Evolutionary conservation across 2,329 filamentous ascomycete species (phyloP).

Genomic region (Paracoccidioides lutzii): DNA sequence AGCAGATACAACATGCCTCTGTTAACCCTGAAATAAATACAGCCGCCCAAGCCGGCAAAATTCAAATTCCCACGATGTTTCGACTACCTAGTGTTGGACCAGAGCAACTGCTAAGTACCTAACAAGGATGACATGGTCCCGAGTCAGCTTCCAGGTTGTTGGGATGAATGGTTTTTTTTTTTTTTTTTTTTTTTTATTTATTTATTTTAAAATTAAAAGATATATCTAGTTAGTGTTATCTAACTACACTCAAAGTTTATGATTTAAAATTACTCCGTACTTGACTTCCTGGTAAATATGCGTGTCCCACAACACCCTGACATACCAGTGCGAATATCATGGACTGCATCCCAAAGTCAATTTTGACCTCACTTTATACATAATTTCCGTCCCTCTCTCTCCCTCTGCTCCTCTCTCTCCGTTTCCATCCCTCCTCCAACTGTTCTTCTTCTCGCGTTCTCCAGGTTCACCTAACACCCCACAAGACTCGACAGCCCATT

Average conservation of each 20-base stretch:
- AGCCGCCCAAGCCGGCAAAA: slow-evolving; percentile 2
- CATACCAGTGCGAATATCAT: too few species aligned
- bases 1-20: not conserved
- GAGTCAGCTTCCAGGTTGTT: not conserved
- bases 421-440: too few species aligned
- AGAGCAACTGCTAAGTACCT: not conserved
- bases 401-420: not conserved
- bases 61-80: not conserved
- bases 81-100: not conserved
- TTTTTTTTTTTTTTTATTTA: not conserved
- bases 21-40: not conserved
- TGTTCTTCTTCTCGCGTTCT: not conserved
- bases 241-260: too few species aligned
- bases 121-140: not conserved
- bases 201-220: not conserved
- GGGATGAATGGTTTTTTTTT: not conserved
- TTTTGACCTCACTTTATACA: not conserved
- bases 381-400: not conserved
- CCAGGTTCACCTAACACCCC: too few species aligned
- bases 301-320: too few species aligned
- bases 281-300: too few species aligned
- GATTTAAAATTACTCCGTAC: too few species aligned
- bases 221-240: too few species aligned
- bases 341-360: not conserved
- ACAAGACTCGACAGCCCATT: too few species aligned